phyloP scores from a whole-genome alignment of 2,329 filamentous ascomycete species.

The Penicillium polonicum region DNA sequence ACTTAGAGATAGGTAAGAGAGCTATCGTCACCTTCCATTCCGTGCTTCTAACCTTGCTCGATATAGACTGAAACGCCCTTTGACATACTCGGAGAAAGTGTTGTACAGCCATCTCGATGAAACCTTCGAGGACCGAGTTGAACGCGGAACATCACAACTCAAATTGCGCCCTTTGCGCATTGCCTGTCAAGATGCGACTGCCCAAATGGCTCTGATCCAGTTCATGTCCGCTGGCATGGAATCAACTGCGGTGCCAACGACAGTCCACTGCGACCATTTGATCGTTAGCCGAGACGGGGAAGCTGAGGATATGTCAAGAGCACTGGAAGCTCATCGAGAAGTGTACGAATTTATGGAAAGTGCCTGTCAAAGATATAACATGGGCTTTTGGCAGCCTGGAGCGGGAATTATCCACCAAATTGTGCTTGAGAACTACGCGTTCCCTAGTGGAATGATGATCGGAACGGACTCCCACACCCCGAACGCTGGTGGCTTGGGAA shows the following conservation, averaged over 20 bases:
- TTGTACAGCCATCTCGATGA: conserved; percentile 97
- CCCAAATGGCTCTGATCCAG: conserved; percentile 98
- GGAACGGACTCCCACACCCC: too few species aligned
- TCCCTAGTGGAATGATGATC: conserved; percentile 83
- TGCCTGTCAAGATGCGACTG: conserved; percentile 97
- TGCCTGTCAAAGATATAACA: conserved; percentile 95
- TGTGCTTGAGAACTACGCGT: conserved; percentile 94
- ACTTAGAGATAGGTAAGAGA: neutral
- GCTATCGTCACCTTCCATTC: too few species aligned
- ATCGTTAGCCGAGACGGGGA: conserved; percentile 95
- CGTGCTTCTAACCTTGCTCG: too few species aligned
- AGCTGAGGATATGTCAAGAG: conserved; percentile 83
- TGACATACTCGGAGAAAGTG: conserved; percentile 40
- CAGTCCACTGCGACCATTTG: conserved; percentile 97
- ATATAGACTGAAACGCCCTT: neutral
- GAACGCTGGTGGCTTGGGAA: too few species aligned
- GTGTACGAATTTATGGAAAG: conserved; percentile 94
- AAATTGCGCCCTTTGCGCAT: conserved; percentile 95
- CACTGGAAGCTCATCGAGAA: conserved; percentile 92
- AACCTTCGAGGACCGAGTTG: conserved; percentile 88
- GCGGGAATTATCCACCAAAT: conserved; percentile 99
- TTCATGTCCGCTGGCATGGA: conserved; percentile 99
- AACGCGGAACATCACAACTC: conserved; percentile 90
- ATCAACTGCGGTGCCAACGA: conserved; percentile 84
- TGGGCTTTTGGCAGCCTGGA: conserved; percentile 97